Percentiles rank a stretch among this genome's conserved stretches.
phyloP scores from a whole-genome alignment of 73 alveolate species.

The Blepharisma stoltei region DNA sequence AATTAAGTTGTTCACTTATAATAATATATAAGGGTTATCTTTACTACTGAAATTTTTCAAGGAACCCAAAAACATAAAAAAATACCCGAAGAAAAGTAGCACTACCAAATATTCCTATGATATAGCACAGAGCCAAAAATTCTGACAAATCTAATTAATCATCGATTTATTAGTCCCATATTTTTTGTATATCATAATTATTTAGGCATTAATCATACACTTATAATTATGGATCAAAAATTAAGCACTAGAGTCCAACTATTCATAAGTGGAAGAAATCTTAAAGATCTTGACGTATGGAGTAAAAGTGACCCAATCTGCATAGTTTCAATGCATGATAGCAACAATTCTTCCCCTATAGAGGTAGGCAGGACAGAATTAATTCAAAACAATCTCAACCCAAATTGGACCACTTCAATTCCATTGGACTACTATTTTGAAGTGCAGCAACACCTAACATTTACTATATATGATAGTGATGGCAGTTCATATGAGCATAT shows the following conservation, averaged over 20 bases:
- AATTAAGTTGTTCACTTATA: too few relatives aligned
- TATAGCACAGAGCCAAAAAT: too few relatives aligned
- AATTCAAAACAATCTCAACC: conserved; percentile 62
- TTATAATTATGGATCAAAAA: too few relatives aligned
- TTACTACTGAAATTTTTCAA: too few relatives aligned
- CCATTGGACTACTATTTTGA: conserved; percentile 61
- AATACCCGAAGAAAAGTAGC: too few relatives aligned
- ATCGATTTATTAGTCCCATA: too few relatives aligned
- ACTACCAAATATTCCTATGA: too few relatives aligned
- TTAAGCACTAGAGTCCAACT: conserved; percentile 39
- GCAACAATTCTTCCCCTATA: conserved; percentile 1
- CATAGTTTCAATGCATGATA: not conserved
- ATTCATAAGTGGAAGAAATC: conserved; percentile 52
- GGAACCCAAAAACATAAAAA: too few relatives aligned
- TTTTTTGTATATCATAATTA: too few relatives aligned
- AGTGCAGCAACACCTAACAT: conserved; percentile 53
- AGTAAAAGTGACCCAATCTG: conserved; percentile 66
- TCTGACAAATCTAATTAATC: too few relatives aligned
- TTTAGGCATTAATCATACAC: too few relatives aligned
- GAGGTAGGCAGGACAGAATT: conserved; percentile 60
- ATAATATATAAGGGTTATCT: too few relatives aligned
- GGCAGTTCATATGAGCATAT: conserved; percentile 50
- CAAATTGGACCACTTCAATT: conserved; percentile 63
- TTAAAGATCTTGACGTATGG: conserved; percentile 55
- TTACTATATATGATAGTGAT: conserved; percentile 66